These are phyloP conservation scores for Cantharellus anzutake DNA, from an alignment of 768 basidiomycete genomes.

Conservation along the genomic window DNA sequence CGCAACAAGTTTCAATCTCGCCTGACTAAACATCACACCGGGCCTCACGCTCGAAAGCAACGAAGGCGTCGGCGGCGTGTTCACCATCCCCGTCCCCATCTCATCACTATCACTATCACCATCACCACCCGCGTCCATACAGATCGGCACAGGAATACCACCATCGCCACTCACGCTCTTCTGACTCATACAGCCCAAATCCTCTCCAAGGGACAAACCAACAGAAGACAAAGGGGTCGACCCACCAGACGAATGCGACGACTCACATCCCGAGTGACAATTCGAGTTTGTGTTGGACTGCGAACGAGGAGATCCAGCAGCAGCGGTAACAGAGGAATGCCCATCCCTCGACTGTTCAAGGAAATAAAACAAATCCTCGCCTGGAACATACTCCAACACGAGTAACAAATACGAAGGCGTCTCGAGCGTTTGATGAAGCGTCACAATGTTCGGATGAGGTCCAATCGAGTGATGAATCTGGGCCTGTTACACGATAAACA, in stretches of 20 bases:
- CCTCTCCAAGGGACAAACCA: neutral
- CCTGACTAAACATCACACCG: constrained; percentile 63
- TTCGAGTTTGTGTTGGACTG: neutral
- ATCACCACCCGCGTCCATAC: neutral
- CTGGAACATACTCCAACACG: constrained; percentile 87
- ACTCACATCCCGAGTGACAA: neutral
- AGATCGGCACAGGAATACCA: neutral
- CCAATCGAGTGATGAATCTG: constrained; percentile 88
- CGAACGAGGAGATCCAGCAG: too few species aligned
- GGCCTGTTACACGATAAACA: constrained; percentile 29
- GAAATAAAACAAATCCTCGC: constrained; percentile 96
- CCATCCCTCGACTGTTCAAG: constrained; percentile 80
- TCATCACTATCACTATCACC: neutral
- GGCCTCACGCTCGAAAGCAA: constrained; percentile 71
- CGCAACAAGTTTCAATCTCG: constrained; percentile 79
- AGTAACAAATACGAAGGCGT: constrained; percentile 82
- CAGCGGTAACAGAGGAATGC: neutral
- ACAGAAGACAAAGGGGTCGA: neutral
- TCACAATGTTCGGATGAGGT: constrained; percentile 84
- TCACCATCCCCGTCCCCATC: constrained; percentile 4
- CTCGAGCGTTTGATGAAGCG: constrained; percentile 83
- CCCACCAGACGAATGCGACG: neutral
- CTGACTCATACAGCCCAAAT: too few species aligned
- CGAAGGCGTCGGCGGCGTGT: constrained; percentile 82
- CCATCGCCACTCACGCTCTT: neutral